Conservation (phyloP, 495 filamentous ascomycete genomes). For the Hyphodiscus hymeniophilus region DNA sequence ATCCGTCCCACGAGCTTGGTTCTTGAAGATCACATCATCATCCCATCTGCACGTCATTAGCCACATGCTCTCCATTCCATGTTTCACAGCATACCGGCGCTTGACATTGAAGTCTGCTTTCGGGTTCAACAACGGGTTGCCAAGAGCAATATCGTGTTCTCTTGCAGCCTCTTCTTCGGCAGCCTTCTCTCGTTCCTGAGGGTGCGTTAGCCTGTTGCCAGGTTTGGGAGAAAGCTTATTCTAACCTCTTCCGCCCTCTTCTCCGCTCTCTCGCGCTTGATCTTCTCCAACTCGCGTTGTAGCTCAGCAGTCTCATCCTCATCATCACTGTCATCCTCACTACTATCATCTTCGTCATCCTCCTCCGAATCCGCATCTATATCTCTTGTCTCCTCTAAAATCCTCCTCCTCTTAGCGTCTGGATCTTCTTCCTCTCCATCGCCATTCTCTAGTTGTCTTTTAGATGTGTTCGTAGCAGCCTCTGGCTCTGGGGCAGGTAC, state of each 20-base stretch:
- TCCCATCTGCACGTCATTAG: slow-evolving; percentile 59
- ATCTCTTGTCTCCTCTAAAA: slow-evolving; percentile 81
- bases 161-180: slow-evolving; percentile 72
- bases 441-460: slow-evolving; percentile 55
- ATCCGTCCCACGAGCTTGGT: slow-evolving; percentile 91
- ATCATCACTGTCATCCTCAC: slow-evolving; percentile 67
- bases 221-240: slow-evolving; percentile 10
- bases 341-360: slow-evolving; percentile 55
- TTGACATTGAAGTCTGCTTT: slow-evolving; percentile 63
- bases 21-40: slow-evolving; percentile 99
- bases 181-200: slow-evolving; percentile 63
- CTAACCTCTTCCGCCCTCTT: slow-evolving; percentile 73
- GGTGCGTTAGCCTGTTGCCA: slow-evolving; percentile 5
- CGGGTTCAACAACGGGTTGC: slow-evolving; percentile 84
- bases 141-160: slow-evolving; percentile 82
- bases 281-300: slow-evolving; percentile 88
- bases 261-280: slow-evolving; percentile 81
- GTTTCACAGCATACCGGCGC: slow-evolving; percentile 35
- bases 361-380: slow-evolving; percentile 85
- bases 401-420: slow-evolving; percentile 75
- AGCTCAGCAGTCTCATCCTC: slow-evolving; percentile 89
- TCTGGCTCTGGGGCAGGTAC: slow-evolving; percentile 31
- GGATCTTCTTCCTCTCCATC: slow-evolving; percentile 53
- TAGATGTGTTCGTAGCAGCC: slow-evolving; percentile 35
- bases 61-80: slow-evolving; percentile 28